Evolutionary conservation across 306 rosid species (phyloP), one percentile per base, ranked within the genome.

Genomic region (Casuarina glauca): DNA sequence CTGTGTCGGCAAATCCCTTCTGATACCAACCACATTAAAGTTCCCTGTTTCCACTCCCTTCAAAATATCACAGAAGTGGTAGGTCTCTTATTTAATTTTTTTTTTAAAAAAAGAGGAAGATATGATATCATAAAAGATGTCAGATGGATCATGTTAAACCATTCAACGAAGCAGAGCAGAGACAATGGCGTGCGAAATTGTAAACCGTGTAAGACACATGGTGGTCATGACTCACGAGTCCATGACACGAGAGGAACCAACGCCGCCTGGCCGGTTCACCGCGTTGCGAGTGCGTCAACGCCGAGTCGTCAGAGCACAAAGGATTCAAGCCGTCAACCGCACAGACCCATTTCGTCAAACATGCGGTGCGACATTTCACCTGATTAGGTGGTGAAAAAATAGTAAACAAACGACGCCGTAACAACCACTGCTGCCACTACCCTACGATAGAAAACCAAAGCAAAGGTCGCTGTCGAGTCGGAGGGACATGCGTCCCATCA

Each of bases 281-380:
- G 72, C 73, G 67, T 72, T 72, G 35, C 41, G 32, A 12, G 50
- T 19, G 32, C 19, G 81, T 70, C 81, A 78, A 76, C 36, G 43
- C 12, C 12, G 48, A 66, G 66, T 20, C 41, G 13, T 35, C 0
- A 35, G 4, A 62, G 39, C n/a, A 61, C 60, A 36, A 9, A 72
- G 57, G 39, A 72, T 48, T 48, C 13, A 43, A 43, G 44, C n/a
- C 43, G 51, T n/a, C 36, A 68, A 44, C 38, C 15, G n/a, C 49
- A 67, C 8, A 66, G 46, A 67, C 72, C 51, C 35, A 67, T 67
- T 67, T 63, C 36, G 45, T 63, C 69, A 62, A 62, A 1, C 7
- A 26, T 26, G 32, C 32, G 32, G 32, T 26, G 1, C 32, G 32
- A 26, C 32, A 41, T 67, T 67, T 42, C 35, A 16, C 5, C 44